Base-by-base conservation (phyloP, 2,329 filamentous ascomycete species). In the Nigrospora osmanthi region DNA sequence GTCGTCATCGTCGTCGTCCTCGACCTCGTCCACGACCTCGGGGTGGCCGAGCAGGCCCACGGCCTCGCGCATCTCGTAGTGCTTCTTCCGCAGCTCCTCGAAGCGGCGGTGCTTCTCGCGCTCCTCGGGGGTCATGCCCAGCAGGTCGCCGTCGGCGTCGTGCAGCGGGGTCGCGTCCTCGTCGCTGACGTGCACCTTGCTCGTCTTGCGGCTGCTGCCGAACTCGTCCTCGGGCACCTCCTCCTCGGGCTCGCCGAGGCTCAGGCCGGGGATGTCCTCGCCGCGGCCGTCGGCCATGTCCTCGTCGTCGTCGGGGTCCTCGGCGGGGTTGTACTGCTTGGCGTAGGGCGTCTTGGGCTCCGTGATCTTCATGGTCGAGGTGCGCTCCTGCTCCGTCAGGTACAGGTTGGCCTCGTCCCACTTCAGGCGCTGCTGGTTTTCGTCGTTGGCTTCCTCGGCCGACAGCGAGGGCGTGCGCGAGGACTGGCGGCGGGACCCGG, bases 371-470 rank as follows among this genome's bases (percentile, higher is more conserved):
- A 98, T 98, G 47, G 90, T 96, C 50, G 86, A 85, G 48, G 83
- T 89, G 67, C 87, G 90, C 67, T 97, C 89, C 67, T 97, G 91
- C 70, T 98, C 93, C 9, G 93, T 93, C 43, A 98, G 78, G 68
- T 96, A 98, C 31, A 98, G 78, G 62, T 98, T 98, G 38, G 88
- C 93, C 71, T 98, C 93, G 65, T 98, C 93, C 93, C 93, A 98
- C 70, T 96, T 95, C 54, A 98, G 75, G 50, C 89, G 83, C 51
- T 87, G 85, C 47, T 78, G 83, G 46, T 73, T 75, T 40, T 81
- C 76, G 42, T 80, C 42, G 37, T 7, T 11, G 36, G 76, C 71
- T 38, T 70, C 65, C 48, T 69, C 63, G 43, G 60, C 65, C 47
- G 58, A 63, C 49, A 72, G 66, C 45, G 71, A 70, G 40, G 68